Percentiles rank a stretch among this genome's conserved stretches.
phyloP scores from a whole-genome alignment of 1,284 basidiomycete genomes.

The Irpex sp. region DNA sequence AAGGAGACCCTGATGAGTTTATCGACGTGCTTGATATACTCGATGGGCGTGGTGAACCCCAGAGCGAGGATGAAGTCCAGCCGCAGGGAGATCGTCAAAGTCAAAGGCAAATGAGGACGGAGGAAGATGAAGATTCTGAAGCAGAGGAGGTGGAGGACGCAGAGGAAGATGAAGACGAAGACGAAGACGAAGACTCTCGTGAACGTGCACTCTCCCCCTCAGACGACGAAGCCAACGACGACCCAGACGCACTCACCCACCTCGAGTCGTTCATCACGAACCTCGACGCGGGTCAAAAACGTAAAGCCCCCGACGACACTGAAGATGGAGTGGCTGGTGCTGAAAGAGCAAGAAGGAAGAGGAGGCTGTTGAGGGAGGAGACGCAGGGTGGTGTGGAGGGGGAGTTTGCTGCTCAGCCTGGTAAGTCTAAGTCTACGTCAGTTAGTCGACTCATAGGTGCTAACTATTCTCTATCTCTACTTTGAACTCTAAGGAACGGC shows the following conservation, averaged over 20 bases:
- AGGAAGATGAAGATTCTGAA: conserved; percentile 19
- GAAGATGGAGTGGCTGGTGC: conserved; percentile 34
- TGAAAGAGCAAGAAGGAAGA: conserved; percentile 49
- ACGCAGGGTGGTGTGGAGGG: conserved; percentile 76
- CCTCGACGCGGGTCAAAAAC: conserved; percentile 71
- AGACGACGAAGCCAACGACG: conserved; percentile 42
- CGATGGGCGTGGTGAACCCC: conserved; percentile 55
- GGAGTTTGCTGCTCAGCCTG: conserved; percentile 59
- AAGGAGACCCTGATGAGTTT: conserved; percentile 56
- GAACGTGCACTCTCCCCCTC: conserved; percentile 36
- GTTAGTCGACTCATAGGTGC: not conserved
- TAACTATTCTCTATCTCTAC: not conserved
- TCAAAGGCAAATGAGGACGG: conserved; percentile 9
- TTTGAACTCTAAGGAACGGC: conserved; percentile 35
- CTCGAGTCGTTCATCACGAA: conserved; percentile 70
- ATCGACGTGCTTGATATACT: conserved; percentile 67
- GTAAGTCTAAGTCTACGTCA: conserved; percentile 30
- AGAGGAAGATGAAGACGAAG: conserved; percentile 34
- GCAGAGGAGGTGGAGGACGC: conserved; percentile 31
- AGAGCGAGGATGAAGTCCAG: conserved; percentile 28
- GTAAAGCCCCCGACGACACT: conserved; percentile 52
- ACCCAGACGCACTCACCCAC: conserved; percentile 58
- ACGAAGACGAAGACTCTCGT: conserved; percentile 39
- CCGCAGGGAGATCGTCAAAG: conserved; percentile 2
- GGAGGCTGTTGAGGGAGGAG: conserved; percentile 62